Evolutionary conservation across 192 early-diverging fungal genomes (phyloP), one percentile per base, ranked within the genome.

Genomic region (Thoreauomyces humboldtii): DNA sequence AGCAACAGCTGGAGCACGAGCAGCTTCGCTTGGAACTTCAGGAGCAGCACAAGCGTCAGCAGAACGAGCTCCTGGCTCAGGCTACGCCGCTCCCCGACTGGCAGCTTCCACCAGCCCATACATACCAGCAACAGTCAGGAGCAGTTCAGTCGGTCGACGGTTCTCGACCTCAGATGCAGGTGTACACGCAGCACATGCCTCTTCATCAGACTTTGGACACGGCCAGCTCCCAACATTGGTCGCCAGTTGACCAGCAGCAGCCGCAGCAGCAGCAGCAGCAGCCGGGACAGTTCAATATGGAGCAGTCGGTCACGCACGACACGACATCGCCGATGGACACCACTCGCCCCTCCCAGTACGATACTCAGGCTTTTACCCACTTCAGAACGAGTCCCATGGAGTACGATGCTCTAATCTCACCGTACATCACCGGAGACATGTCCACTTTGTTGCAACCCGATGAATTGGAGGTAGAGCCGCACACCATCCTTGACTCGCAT

Each of bases 381-480:
- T 52, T 52, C 29, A 22, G 50, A 2, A 22, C 25, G 15, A 52
- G 50, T 27, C 41, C 56, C 0, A 7, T 42, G 1, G 56, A 59
- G 1, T 59, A 38, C 22, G 22, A 59, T 25, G 37, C 32, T 0
- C 38, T 59, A 7, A 36, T 41, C 4, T 36, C 34, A 15, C 35
- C 38, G 21, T 59, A 41, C 33, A 53, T 27, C 17, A 31, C 61
- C 21, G 34, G 22, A 35, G 50, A 53, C 14, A n/a, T 50, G 28
- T n/a, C 36, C 11, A 21, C 28, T 12, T 56, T 65, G 25, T 41
- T 45, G 63, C 36, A 4, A n/a, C 22, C 19, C 27, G 43, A 61
- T 46, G 59, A 61, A 21, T 45, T 44, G 42, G 59, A 44, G 12
- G 59, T 47, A 46, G n/a, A 7, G 43, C 32, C 34, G 17, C 38